A percentile compares a stretch with the other conserved stretches of the same genome.
Evolutionary conservation across 192 early-diverging fungal species (phyloP).

Genomic region (Coemansia sp.): DNA sequence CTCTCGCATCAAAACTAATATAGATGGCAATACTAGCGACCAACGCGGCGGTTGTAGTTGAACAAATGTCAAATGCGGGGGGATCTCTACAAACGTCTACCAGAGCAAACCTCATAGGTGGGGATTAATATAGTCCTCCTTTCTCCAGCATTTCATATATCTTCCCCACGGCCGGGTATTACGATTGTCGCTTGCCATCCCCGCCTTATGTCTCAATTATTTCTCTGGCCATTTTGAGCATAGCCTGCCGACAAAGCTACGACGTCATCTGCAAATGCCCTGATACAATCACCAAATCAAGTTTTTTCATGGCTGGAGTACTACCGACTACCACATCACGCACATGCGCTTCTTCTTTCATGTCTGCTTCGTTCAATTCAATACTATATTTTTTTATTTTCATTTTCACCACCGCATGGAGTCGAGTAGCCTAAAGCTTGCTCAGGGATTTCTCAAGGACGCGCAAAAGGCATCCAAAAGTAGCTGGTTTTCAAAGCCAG

Average conservation of each 20-base stretch:
- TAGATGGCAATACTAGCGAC: background rate
- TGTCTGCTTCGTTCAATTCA: background rate
- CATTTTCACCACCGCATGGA: slow-evolving; percentile 14
- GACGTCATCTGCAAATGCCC: background rate
- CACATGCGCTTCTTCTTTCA: background rate
- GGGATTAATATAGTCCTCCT: background rate
- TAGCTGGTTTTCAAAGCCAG: slow-evolving; percentile 50
- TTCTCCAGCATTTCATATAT: background rate
- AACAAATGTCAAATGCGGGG: background rate
- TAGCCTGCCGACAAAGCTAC: background rate
- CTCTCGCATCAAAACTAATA: background rate
- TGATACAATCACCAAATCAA: slow-evolving; percentile 6
- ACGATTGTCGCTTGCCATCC: background rate
- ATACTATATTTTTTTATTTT: background rate
- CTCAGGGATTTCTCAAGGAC: slow-evolving; percentile 40
- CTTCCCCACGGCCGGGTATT: background rate
- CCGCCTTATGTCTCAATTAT: background rate
- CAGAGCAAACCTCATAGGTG: background rate
- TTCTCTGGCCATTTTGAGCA: background rate
- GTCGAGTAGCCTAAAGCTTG: slow-evolving; percentile 38
- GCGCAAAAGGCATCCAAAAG: slow-evolving; percentile 54
- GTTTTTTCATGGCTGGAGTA: background rate
- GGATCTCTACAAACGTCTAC: background rate
- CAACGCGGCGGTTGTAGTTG: background rate
- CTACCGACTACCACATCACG: background rate